phyloP scores from a whole-genome alignment of 768 basidiomycete species.

The Suillus variegatus region DNA sequence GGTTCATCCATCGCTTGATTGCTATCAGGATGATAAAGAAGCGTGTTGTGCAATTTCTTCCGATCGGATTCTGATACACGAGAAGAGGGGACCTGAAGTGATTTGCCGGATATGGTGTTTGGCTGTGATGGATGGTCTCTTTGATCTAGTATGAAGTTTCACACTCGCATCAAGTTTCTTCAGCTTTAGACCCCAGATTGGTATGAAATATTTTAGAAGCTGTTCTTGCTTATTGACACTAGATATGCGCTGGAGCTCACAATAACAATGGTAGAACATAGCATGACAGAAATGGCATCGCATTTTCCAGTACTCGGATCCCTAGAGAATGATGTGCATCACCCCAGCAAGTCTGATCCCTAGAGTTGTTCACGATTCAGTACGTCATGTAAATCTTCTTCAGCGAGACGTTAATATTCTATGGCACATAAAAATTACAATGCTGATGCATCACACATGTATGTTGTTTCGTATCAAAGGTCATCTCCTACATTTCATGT shows the following conservation, averaged over 20 bases:
- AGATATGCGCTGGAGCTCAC: background rate
- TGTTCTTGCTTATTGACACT: too few relatives aligned
- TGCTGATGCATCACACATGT: too few relatives aligned
- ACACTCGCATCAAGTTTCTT: background rate
- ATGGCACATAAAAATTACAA: too few relatives aligned
- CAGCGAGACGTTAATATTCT: too few relatives aligned
- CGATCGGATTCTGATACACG: background rate
- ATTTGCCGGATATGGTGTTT: background rate
- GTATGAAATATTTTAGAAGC: background rate
- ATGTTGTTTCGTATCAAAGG: too few relatives aligned
- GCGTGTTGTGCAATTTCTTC: background rate
- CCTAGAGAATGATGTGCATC: too few relatives aligned
- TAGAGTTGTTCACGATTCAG: too few relatives aligned
- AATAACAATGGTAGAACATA: too few relatives aligned
- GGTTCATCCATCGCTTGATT: too few relatives aligned
- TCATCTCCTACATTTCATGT: too few relatives aligned
- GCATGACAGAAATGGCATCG: background rate
- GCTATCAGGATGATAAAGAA: background rate
- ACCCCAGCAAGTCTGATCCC: too few relatives aligned
- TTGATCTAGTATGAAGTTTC: background rate
- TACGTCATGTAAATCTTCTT: too few relatives aligned
- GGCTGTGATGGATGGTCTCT: background rate
- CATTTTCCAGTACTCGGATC: background rate
- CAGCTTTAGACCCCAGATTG: background rate
- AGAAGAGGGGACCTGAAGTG: background rate